These are phyloP conservation scores for Boletus mariae DNA, from an alignment of 1,284 basidiomycete genomes.

Conservation along the genomic window DNA sequence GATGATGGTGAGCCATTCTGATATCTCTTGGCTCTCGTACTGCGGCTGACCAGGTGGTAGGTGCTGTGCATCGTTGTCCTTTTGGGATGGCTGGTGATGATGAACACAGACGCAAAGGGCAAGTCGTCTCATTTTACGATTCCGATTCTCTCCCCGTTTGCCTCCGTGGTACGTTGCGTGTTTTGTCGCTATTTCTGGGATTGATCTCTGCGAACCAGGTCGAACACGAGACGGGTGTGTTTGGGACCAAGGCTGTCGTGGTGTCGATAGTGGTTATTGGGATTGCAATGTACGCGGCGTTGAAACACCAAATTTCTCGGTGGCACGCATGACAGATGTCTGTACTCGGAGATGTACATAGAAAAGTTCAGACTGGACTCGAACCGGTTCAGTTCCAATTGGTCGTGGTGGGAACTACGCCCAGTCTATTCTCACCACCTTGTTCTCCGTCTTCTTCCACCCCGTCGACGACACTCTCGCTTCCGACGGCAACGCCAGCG, in stretches of 20 bases:
- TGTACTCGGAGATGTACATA: slow-evolving; percentile 5
- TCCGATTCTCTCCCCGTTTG: slow-evolving; percentile 65
- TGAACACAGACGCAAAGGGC: slow-evolving; percentile 25
- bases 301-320: slow-evolving; percentile 18
- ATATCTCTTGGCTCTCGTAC: background rate
- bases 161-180: slow-evolving; percentile 52
- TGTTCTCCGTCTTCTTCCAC: slow-evolving; percentile 2
- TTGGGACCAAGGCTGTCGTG: slow-evolving; percentile 44
- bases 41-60: slow-evolving; percentile 34
- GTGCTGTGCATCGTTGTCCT: slow-evolving; percentile 39
- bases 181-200: background rate
- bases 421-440: slow-evolving; percentile 18
- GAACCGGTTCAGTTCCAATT: slow-evolving; percentile 24
- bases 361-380: background rate
- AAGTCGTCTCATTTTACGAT: slow-evolving; percentile 58
- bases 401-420: slow-evolving; percentile 25
- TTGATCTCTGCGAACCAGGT: slow-evolving; percentile 38
- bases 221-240: slow-evolving; percentile 57
- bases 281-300: slow-evolving; percentile 37
- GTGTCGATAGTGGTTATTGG: slow-evolving; percentile 37
- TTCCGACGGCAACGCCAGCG: slow-evolving; percentile 1
- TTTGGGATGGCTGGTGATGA: slow-evolving; percentile 40
- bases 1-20: slow-evolving; percentile 43
- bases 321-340: background rate
- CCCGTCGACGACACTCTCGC: slow-evolving; percentile 8